These are phyloP conservation scores for Filobasidium floriforme DNA, from an alignment of 768 basidiomycete genomes.

Conservation along the genomic window DNA sequence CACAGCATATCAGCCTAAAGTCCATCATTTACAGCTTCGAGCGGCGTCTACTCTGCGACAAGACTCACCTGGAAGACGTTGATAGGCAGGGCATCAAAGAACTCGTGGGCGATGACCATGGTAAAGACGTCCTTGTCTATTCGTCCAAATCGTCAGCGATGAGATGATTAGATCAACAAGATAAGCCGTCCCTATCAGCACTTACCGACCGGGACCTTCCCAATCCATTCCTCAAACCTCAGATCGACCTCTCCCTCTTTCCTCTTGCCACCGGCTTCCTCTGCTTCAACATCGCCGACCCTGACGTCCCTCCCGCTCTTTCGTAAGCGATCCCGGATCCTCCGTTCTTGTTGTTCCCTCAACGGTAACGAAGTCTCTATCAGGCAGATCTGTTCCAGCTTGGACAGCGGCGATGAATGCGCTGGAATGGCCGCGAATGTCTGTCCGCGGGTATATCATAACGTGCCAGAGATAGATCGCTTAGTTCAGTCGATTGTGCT, in stretches of 20 bases:
- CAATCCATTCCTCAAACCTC: conserved; percentile 66
- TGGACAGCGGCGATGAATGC: conserved; percentile 23
- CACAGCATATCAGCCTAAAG: no score
- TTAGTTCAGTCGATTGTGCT: no score
- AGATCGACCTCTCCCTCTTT: conserved; percentile 39
- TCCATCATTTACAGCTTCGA: no score
- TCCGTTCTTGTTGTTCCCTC: conserved; percentile 57
- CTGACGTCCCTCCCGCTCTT: neutral
- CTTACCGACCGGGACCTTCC: conserved; percentile 55
- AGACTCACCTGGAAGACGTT: conserved; percentile 72
- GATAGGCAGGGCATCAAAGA: conserved; percentile 92
- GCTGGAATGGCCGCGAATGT: conserved; percentile 33
- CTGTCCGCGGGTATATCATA: no score
- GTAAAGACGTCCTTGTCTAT: conserved; percentile 55
- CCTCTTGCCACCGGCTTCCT: neutral
- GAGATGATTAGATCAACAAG: no score
- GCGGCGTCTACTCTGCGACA: no score
- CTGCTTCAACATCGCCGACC: neutral
- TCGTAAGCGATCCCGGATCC: conserved; percentile 43
- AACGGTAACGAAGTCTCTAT: conserved; percentile 72
- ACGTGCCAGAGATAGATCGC: no score
- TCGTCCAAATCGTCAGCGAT: no score
- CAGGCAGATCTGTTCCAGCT: conserved; percentile 56
- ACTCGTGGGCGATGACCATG: conserved; percentile 87
- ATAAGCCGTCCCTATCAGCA: conserved; percentile 31